Evolutionary conservation across 2,329 filamentous ascomycete genomes (phyloP).

Genomic region (Myriosclerotinia curreyana): DNA sequence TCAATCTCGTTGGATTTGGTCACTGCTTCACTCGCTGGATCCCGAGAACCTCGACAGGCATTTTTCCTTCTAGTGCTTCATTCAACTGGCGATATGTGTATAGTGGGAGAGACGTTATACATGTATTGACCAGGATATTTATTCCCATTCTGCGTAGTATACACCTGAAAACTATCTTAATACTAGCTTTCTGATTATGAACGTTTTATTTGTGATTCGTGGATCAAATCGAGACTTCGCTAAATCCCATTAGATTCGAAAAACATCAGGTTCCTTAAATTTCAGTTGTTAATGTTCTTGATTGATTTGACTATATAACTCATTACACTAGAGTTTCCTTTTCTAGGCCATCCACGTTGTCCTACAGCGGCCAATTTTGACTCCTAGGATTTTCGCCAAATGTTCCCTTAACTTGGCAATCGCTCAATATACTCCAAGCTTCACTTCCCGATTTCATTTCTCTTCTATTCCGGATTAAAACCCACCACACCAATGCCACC

Average conservation of each 20-base stretch:
- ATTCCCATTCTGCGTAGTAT: slow-evolving; percentile 15
- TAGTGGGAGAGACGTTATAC: slow-evolving; percentile 52
- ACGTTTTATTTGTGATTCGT: neutral
- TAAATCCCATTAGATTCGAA: neutral
- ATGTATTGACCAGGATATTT: slow-evolving; percentile 32
- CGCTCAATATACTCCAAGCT: slow-evolving; percentile 10
- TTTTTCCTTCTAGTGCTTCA: slow-evolving; percentile 34
- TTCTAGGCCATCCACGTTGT: neutral
- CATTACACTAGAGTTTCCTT: neutral
- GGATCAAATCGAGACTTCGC: neutral
- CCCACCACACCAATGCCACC: slow-evolving; percentile 15
- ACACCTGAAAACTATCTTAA: slow-evolving; percentile 10
- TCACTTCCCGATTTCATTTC: neutral
- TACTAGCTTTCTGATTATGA: neutral
- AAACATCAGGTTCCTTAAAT: neutral
- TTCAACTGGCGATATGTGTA: slow-evolving; percentile 34
- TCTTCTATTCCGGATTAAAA: slow-evolving; percentile 4
- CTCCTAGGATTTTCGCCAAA: neutral
- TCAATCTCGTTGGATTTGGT: slow-evolving; percentile 44
- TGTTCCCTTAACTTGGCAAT: neutral
- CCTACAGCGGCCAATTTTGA: slow-evolving; percentile 6
- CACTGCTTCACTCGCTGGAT: slow-evolving; percentile 29
- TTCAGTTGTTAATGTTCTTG: slow-evolving; percentile 4
- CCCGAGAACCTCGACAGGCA: slow-evolving; percentile 40
- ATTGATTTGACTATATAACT: slow-evolving; percentile 12